These are phyloP conservation scores for Tillandsia leiboldiana DNA, from an alignment of 176 grass and related monocot species.

Conservation along the genomic window DNA sequence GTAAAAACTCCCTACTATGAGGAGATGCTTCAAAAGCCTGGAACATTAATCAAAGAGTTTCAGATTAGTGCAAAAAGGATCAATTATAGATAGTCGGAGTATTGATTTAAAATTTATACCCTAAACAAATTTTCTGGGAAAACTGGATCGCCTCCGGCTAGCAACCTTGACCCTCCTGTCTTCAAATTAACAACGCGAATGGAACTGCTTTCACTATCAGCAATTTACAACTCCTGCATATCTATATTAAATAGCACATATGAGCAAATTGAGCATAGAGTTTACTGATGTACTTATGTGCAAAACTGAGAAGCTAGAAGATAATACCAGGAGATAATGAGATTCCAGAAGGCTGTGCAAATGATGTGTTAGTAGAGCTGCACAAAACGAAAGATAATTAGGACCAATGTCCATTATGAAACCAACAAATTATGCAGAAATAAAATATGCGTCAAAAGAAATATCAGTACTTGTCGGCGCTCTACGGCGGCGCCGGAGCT, in stretches of 20 bases:
- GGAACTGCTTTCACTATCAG: constrained; percentile 98
- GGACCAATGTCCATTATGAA: too few relatives aligned
- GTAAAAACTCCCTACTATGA: too few relatives aligned
- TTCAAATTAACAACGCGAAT: constrained; percentile 87
- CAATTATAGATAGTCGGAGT: too few relatives aligned
- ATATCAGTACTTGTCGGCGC: too few relatives aligned
- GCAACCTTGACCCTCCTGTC: constrained; percentile 74
- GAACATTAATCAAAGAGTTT: too few relatives aligned
- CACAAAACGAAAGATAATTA: neutral
- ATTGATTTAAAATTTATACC: too few relatives aligned
- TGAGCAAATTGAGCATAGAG: constrained; percentile 21
- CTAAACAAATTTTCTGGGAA: too few relatives aligned
- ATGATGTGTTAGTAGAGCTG: constrained; percentile 39
- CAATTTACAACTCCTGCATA: constrained; percentile 67
- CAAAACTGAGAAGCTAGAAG: constrained; percentile 13
- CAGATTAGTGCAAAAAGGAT: too few relatives aligned
- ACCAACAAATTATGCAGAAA: neutral
- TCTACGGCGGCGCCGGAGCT: too few relatives aligned
- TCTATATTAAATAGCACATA: constrained; percentile 32
- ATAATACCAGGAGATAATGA: constrained; percentile 60
- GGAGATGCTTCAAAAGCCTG: too few relatives aligned
- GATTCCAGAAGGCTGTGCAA: constrained; percentile 94
- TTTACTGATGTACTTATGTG: constrained; percentile 10
- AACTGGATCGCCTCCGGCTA: constrained; percentile 97
- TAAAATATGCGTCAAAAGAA: neutral